A percentile compares a stretch with the other conserved stretches of the same genome.
These are phyloP conservation scores for Aspergillus quadrilineatus DNA, from an alignment of 2,329 filamentous ascomycete species.

Conservation along the genomic window DNA sequence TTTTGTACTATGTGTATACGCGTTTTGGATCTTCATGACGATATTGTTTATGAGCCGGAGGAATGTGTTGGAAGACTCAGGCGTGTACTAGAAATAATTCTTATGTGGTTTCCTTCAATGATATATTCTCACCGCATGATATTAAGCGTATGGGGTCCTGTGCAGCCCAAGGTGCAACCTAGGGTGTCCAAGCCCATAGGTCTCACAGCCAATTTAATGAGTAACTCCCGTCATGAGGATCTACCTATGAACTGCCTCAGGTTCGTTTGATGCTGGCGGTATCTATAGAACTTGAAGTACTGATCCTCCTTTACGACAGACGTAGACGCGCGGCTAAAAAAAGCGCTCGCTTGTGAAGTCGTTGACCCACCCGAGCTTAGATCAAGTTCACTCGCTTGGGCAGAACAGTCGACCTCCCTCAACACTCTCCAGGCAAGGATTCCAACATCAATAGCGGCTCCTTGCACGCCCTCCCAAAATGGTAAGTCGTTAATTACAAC, in stretches of 20 bases:
- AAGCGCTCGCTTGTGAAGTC: constrained; percentile 28
- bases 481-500: constrained; percentile 23
- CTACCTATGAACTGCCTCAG: no score
- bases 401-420: constrained; percentile 20
- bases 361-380: constrained; percentile 23
- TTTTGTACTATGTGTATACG: constrained; percentile 19
- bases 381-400: constrained; percentile 20
- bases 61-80: constrained; percentile 2
- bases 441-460: constrained; percentile 13
- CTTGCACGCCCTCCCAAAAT: constrained; percentile 27
- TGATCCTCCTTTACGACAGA: background rate
- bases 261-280: no score
- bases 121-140: background rate
- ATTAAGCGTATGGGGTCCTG: no score
- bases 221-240: no score
- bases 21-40: constrained; percentile 16
- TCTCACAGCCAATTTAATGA: no score
- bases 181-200: no score
- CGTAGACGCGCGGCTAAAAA: constrained; percentile 26
- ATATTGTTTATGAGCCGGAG: constrained; percentile 6
- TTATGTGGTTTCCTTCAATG: background rate
- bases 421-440: constrained; percentile 8
- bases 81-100: constrained; percentile 8
- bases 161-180: no score
- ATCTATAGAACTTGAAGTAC: no score